phyloP scores from a whole-genome alignment of 1,284 basidiomycete species.

The Cerioporus squamosus region DNA sequence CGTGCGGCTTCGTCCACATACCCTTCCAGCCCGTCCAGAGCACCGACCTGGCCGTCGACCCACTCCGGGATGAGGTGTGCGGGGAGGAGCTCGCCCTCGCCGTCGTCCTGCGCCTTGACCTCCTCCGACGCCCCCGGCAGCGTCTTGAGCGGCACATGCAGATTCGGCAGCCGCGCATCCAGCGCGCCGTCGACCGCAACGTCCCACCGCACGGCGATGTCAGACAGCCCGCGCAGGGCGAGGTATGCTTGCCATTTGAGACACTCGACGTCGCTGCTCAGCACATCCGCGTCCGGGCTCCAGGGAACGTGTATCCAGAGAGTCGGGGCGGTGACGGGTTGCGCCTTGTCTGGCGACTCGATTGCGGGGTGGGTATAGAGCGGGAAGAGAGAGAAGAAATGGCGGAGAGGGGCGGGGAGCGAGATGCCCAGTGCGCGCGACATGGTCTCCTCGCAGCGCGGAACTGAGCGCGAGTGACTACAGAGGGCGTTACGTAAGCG shows the following conservation, averaged over 20 bases:
- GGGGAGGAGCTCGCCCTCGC: slow-evolving; percentile 57
- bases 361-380: slow-evolving; percentile 50
- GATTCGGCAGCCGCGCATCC: slow-evolving; percentile 66
- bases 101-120: slow-evolving; percentile 31
- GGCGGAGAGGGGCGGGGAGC: slow-evolving; percentile 43
- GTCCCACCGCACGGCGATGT: slow-evolving; percentile 65
- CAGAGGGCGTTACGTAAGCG: neutral
- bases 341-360: slow-evolving; percentile 53
- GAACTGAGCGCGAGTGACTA: neutral
- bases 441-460: slow-evolving; percentile 5
- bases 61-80: slow-evolving; percentile 71
- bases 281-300: slow-evolving; percentile 37
- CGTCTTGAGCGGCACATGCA: slow-evolving; percentile 48
- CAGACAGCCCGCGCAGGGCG: slow-evolving; percentile 62
- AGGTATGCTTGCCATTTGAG: slow-evolving; percentile 86
- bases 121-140: slow-evolving; percentile 19
- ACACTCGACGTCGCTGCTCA: slow-evolving; percentile 80
- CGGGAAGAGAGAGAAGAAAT: slow-evolving; percentile 60
- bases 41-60: slow-evolving; percentile 58
- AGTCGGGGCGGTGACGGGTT: slow-evolving; percentile 48
- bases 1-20: slow-evolving; percentile 59
- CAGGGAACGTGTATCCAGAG: slow-evolving; percentile 68
- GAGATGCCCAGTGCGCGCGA: slow-evolving; percentile 23
- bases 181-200: slow-evolving; percentile 68
- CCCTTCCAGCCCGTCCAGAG: slow-evolving; percentile 60